Evolutionary conservation across 176 grass and related monocot species (phyloP), one percentile per base, ranked within the genome.

Genomic region (Themeda triandra): DNA sequence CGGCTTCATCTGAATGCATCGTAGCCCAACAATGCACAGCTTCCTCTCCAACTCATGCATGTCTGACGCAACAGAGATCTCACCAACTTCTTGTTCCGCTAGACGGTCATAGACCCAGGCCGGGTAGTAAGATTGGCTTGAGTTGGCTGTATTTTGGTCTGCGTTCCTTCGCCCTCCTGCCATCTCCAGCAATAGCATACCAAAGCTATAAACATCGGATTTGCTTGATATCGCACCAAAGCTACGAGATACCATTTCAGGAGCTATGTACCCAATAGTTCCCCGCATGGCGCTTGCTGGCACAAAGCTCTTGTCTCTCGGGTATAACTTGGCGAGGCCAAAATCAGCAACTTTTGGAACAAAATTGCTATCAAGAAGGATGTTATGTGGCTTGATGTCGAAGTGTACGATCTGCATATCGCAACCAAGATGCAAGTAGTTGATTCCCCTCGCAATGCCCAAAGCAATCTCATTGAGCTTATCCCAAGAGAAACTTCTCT

Each of bases 111-210:
- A 88, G 17, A 88, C 82, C 45, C 80, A 66, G 1, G 84, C 66
- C 14, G 84, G 79, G 48, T 79, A 74, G 49, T 90, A 90, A 2
- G 56, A 44, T 13, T 54, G 79, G 27, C 80, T 88, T 42, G 73
- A 58, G 42, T 32, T 49, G 6, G 59, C 62, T 5, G 41, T 49
- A 6, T 62, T 24, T 31, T 28, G 56, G 40, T 84, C 73, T 3
- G 74, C 66, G 19, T 87, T 87, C 10, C 64, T 86, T 15, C 77
- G 59, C 19, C 80, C 80, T 21, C 85, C 63, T 2, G 85, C 89
- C 84, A 87, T 91, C 77, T 91, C 77, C 27, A 91, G n/a, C 12
- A 91, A 23, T 15, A 91, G 19, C 88, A 90, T 90, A 45, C 86
- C 86, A 40, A 88, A 88, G 42, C 86, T 88, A 49, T 84, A 88